A percentile compares a stretch with the other conserved stretches of the same genome.
phyloP scores from a whole-genome alignment of 768 basidiomycete species.

The Mycena olivaceomarginata region DNA sequence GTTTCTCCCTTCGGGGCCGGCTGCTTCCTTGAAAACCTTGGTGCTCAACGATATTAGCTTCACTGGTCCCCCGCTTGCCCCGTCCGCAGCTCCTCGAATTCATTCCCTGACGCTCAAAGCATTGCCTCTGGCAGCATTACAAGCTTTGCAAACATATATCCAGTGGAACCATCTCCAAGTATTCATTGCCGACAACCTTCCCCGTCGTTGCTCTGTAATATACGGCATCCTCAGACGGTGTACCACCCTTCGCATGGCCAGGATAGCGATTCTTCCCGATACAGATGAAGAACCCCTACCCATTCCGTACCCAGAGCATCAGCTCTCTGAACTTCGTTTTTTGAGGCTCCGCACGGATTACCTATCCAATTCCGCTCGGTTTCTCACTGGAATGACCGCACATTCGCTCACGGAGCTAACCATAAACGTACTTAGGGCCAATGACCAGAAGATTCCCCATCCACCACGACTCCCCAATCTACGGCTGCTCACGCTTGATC shows the following conservation, averaged over 20 bases:
- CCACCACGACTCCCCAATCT: background rate
- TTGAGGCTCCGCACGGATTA: background rate
- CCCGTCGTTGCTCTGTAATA: background rate
- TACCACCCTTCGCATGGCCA: background rate
- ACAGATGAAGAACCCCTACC: background rate
- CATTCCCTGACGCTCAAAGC: background rate
- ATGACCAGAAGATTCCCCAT: background rate
- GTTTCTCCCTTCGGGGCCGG: background rate
- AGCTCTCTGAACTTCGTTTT: background rate
- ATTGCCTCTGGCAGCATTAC: background rate
- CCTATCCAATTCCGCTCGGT: background rate
- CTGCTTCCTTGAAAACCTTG: background rate
- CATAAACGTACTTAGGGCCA: background rate
- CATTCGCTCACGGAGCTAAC: constrained; percentile 1
- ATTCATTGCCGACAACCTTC: background rate
- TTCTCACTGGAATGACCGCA: background rate
- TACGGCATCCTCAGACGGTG: background rate
- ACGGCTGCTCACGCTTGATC: background rate
- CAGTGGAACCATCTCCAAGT: background rate
- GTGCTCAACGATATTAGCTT: background rate
- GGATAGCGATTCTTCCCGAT: background rate
- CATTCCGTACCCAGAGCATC: background rate
- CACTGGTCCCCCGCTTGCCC: background rate
- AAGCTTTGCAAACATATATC: background rate
- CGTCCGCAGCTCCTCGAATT: constrained; percentile 1